Conservation (phyloP, 2,329 filamentous ascomycete genomes). For the Aspergillus sp. region DNA sequence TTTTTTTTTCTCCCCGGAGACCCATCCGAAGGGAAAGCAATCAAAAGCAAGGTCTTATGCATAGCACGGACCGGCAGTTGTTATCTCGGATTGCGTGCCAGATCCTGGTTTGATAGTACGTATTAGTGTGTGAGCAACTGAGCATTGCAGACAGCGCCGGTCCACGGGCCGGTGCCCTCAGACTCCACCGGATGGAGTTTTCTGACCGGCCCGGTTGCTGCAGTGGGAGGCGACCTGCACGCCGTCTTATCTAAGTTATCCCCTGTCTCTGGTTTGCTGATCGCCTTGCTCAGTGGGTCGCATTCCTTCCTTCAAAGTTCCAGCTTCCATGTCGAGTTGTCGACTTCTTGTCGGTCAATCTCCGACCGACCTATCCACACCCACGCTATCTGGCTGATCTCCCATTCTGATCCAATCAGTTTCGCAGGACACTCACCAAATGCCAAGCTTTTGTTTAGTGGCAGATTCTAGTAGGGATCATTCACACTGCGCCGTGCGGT, state of each 20-base stretch:
- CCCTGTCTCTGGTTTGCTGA: not conserved
- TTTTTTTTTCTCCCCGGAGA: not conserved
- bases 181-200: not conserved
- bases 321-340: no score
- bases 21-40: not conserved
- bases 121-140: not conserved
- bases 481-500: not conserved
- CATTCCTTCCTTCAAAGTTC: no score
- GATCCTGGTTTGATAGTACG: not conserved
- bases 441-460: no score
- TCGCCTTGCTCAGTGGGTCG: not conserved
- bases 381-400: no score
- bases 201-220: constrained; percentile 8
- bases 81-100: not conserved
- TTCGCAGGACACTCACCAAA: no score
- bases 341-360: no score
- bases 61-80: not conserved
- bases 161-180: constrained; percentile 7
- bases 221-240: not conserved
- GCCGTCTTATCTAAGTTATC: not conserved
- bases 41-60: not conserved
- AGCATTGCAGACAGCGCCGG: not conserved
- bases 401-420: no score
- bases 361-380: no score
- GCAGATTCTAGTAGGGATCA: not conserved